Evolutionary conservation across 2,329 filamentous ascomycete species (phyloP).

Genomic region (Calonectria naviculata): DNA sequence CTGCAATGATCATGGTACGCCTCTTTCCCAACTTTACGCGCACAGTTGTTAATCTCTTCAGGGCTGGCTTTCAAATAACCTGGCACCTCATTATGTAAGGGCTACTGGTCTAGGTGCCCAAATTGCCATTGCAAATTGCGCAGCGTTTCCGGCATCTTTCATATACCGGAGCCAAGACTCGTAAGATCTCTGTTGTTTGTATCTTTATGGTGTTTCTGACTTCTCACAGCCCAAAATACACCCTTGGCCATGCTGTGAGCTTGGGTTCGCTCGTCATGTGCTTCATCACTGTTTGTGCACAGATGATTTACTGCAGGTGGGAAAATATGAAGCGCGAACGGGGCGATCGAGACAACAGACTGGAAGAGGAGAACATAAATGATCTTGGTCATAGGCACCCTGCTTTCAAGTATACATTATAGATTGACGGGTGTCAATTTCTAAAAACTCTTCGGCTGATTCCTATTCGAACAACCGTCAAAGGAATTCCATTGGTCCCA

Average conservation of each 20-base stretch:
- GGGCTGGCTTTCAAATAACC: constrained; percentile 6
- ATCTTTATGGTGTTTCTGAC: neutral
- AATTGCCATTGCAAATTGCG: constrained; percentile 5
- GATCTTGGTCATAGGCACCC: constrained; percentile 6
- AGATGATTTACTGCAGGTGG: neutral
- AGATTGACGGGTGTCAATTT: no score
- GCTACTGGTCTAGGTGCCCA: neutral
- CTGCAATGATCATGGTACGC: constrained; percentile 4
- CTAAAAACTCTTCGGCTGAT: no score
- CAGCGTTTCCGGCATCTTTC: constrained; percentile 4
- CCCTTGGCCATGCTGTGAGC: neutral
- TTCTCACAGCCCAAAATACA: neutral
- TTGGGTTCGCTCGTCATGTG: neutral
- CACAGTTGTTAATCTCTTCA: neutral
- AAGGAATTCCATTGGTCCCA: no score
- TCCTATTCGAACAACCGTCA: no score
- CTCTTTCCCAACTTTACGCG: neutral
- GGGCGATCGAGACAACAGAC: neutral
- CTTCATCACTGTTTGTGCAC: neutral
- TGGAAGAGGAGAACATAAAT: neutral
- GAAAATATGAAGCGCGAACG: constrained; percentile 6
- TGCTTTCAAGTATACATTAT: neutral
- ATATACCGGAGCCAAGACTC: constrained; percentile 3
- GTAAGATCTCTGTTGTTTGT: neutral
- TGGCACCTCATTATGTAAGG: constrained; percentile 5